Percentiles rank a stretch among this genome's conserved stretches.
phyloP scores from a whole-genome alignment of 2,329 filamentous ascomycete genomes.

The Botrytis fabae region DNA sequence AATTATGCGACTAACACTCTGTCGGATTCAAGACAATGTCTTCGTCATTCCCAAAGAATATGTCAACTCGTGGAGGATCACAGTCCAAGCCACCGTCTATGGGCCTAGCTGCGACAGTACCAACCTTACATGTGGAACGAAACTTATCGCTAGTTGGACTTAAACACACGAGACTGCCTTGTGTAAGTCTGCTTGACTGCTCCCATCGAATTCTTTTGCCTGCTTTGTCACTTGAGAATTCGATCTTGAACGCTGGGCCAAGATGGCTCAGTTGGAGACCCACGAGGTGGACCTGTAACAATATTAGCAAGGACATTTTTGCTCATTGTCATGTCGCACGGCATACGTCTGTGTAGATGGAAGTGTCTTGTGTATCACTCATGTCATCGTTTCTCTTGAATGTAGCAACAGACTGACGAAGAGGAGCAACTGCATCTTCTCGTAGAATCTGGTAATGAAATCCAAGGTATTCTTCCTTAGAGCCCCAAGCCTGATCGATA shows the following conservation, averaged over 20 bases:
- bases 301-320: slow-evolving; percentile 5
- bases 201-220: slow-evolving; percentile 67
- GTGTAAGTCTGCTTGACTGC: slow-evolving; percentile 52
- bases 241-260: slow-evolving; percentile 66
- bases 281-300: slow-evolving; percentile 60
- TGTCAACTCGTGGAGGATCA: slow-evolving; percentile 70
- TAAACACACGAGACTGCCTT: slow-evolving; percentile 55
- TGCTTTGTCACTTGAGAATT: slow-evolving; percentile 67
- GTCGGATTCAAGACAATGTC: slow-evolving; percentile 69
- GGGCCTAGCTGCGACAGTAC: slow-evolving; percentile 69
- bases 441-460: slow-evolving; percentile 75
- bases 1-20: slow-evolving; percentile 48
- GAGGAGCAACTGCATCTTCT: slow-evolving; percentile 68
- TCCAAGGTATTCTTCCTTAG: slow-evolving; percentile 65
- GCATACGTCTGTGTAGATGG: slow-evolving; percentile 69
- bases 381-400: slow-evolving; percentile 55
- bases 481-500: slow-evolving; percentile 57
- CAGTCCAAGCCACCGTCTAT: slow-evolving; percentile 60
- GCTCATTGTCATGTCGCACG: neutral
- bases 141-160: slow-evolving; percentile 62
- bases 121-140: slow-evolving; percentile 63
- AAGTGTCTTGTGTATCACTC: slow-evolving; percentile 57
- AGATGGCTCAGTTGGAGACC: slow-evolving; percentile 63
- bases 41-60: slow-evolving; percentile 64
- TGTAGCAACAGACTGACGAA: slow-evolving; percentile 65